phyloP scores from a whole-genome alignment of 495 filamentous ascomycete genomes.

The Aspergillus coremiiformis region DNA sequence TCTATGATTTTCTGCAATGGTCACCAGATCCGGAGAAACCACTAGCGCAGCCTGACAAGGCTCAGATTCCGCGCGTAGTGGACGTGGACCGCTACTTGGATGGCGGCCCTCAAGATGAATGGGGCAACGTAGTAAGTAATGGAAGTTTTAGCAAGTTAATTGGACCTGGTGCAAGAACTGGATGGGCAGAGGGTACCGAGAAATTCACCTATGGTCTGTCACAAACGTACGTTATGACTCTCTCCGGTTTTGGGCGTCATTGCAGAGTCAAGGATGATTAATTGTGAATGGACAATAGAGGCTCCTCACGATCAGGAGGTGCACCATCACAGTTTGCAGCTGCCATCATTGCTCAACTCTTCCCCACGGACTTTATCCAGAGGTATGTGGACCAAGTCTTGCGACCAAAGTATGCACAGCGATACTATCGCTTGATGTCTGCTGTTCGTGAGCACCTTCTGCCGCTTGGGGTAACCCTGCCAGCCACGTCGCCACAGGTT shows the following conservation, averaged over 20 bases:
- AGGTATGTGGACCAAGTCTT: constrained; percentile 42
- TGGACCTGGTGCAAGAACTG: constrained; percentile 70
- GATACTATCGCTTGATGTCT: constrained; percentile 46
- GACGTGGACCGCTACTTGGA: constrained; percentile 65
- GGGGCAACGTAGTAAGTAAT: constrained; percentile 73
- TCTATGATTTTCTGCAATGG: constrained; percentile 86
- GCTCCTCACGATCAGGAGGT: constrained; percentile 64
- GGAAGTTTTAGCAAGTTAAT: constrained; percentile 79
- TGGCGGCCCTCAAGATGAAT: constrained; percentile 47
- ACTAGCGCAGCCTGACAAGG: constrained; percentile 24
- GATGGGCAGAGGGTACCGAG: constrained; percentile 70
- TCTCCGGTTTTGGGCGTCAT: not conserved
- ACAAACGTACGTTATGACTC: constrained; percentile 45
- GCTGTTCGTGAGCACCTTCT: constrained; percentile 50
- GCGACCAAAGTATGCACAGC: constrained; percentile 46
- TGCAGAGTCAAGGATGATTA: constrained; percentile 1
- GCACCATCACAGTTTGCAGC: constrained; percentile 66
- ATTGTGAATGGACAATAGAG: constrained; percentile 34
- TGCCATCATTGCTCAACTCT: constrained; percentile 53
- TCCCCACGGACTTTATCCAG: constrained; percentile 45
- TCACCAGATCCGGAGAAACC: constrained; percentile 28
- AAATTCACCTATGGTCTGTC: constrained; percentile 61
- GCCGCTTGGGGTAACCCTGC: constrained; percentile 50
- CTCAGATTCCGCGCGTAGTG: constrained; percentile 60
- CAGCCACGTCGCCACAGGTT: constrained; percentile 23